These are phyloP conservation scores for Calonectria fujianensis DNA, from an alignment of 2,329 filamentous ascomycete genomes.

Conservation along the genomic window DNA sequence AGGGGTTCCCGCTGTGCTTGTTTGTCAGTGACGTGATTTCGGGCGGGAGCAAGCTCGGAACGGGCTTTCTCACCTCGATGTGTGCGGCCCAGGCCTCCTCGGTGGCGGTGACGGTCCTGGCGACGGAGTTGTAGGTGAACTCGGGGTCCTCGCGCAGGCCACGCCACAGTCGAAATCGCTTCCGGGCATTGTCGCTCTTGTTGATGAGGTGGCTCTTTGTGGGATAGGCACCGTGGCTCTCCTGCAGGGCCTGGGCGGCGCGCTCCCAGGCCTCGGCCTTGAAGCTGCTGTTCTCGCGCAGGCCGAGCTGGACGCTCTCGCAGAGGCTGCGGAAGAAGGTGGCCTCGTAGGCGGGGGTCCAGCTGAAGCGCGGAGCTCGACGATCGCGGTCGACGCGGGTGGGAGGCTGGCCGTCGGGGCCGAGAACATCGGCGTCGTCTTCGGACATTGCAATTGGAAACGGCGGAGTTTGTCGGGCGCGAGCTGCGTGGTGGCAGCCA, in stretches of 20 bases:
- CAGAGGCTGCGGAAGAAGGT: conserved; percentile 78
- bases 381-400: conserved; percentile 62
- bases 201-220: conserved; percentile 78
- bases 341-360: conserved; percentile 75
- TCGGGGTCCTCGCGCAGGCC: conserved; percentile 75
- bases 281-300: conserved; percentile 76
- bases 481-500: conserved; percentile 8
- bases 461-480: conserved; percentile 1
- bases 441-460: conserved; percentile 59
- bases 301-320: conserved; percentile 74
- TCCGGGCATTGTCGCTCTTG: conserved; percentile 78
- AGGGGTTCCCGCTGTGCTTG: conserved; percentile 72
- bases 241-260: conserved; percentile 72
- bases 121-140: conserved; percentile 72
- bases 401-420: conserved; percentile 59
- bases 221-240: conserved; percentile 74
- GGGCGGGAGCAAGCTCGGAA: neutral
- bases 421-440: conserved; percentile 61
- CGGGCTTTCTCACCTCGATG: conserved; percentile 69
- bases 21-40: conserved; percentile 45
- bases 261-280: conserved; percentile 78
- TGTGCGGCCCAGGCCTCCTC: conserved; percentile 76
- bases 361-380: conserved; percentile 74
- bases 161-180: conserved; percentile 77
- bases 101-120: conserved; percentile 71